These are phyloP conservation scores for Elsinoe arachidis DNA, from an alignment of 2,329 filamentous ascomycete genomes.

Conservation along the genomic window DNA sequence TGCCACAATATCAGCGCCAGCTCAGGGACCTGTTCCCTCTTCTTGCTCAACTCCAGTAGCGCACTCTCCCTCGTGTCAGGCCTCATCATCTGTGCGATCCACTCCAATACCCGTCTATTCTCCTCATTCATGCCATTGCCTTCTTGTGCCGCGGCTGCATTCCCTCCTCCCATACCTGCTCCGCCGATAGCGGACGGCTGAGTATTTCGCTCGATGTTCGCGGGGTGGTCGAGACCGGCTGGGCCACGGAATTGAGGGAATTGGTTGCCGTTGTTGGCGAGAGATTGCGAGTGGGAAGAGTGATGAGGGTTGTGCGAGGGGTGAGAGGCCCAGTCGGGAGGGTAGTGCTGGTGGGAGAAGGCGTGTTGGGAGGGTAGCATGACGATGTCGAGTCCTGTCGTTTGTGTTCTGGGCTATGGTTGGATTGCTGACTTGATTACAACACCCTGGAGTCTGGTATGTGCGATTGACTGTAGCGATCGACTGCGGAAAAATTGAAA, in stretches of 20 bases:
- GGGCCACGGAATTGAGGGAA: conserved; percentile 12
- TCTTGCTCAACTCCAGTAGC: conserved; percentile 93
- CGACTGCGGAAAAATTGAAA: not conserved
- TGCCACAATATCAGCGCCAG: conserved; percentile 95
- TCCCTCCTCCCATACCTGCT: conserved; percentile 17
- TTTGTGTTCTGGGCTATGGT: not conserved
- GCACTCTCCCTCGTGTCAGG: conserved; percentile 81
- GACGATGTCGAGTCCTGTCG: conserved; percentile 2
- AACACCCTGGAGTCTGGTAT: no score
- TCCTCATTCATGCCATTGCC: conserved; percentile 54
- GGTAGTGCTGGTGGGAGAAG: conserved; percentile 52
- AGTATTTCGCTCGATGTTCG: conserved; percentile 5
- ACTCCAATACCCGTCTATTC: conserved; percentile 83
- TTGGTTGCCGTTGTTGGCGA: conserved; percentile 28
- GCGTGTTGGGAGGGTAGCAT: conserved; percentile 42
- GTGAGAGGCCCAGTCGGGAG: conserved; percentile 38
- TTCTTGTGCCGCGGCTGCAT: conserved; percentile 4
- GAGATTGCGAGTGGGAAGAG: conserved; percentile 26
- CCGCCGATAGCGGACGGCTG: not conserved
- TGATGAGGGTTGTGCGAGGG: conserved; percentile 24
- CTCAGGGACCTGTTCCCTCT: conserved; percentile 95
- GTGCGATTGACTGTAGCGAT: not conserved
- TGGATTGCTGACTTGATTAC: no score
- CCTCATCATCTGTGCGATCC: conserved; percentile 85
- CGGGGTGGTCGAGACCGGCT: conserved; percentile 9